Evolutionary conservation across 2,329 filamentous ascomycete genomes (phyloP), one percentile per base, ranked within the genome.

Genomic region (Dothiorella sarmentorum): DNA sequence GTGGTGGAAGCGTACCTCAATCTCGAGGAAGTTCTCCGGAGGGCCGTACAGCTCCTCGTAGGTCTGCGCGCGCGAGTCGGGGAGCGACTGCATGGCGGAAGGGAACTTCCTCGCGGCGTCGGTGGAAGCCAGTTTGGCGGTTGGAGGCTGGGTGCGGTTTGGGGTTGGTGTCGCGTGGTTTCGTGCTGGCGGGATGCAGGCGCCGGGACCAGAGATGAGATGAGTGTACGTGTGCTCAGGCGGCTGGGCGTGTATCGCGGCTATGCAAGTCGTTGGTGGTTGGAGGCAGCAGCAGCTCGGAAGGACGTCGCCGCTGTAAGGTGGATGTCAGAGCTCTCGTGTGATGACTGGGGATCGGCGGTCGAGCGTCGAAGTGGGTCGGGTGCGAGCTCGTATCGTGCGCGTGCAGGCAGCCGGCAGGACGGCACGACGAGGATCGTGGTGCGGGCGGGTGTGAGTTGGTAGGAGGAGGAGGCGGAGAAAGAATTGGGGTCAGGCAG

Each of bases 31-130:
- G 80, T 99, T 99, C 82, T 99, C 94, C 5, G 94, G 94, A 47
- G 93, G 91, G 13, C 92, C 94, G 76, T 99, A 99, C 74, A 97
- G 96, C 82, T 99, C 94, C 78, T 99, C 94, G 72, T 97, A 97
- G 71, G 89, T 94, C 80, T 99, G 94, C 77, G 90, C 86, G 69
- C 92, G 89, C 66, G 89, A 78, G 64, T 85, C 83, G 45, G 84
- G 83, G 67, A 86, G 78, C 60, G 83, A 81, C 73, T 86, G 83
- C 84, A 86, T 86, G 49, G 40, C 45, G 52, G 17, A 20, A 38
- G 52, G 37, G n/a, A 53, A 26, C 22, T 27, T 53, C n/a, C 18
- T 51, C 6, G n/a, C n/a, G n/a, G 17, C 29, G 31, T 31, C 47
- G 47, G 31, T 40, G 49, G 49, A 18, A 53, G 49, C 49, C 49